A percentile compares a stretch with the other conserved stretches of the same genome.
Conservation (phyloP, 2,329 filamentous ascomycete genomes). For the Sporothrix mexicana region DNA sequence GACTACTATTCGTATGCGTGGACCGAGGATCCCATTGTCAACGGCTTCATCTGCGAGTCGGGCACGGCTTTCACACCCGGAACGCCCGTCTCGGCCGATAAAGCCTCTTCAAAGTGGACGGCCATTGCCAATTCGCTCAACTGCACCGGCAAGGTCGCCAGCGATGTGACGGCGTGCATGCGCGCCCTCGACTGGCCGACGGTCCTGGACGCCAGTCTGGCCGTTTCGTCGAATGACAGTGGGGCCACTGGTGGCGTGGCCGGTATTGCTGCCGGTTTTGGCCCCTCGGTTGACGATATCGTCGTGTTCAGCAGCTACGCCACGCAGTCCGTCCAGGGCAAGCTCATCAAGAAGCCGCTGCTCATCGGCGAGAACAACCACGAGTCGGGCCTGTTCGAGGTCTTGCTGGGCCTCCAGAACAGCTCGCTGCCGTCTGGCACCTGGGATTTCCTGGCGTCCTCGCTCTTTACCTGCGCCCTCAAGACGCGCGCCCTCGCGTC, state of each 20-base stretch:
- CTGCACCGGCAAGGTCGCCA: conserved; percentile 43
- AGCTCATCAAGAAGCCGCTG: conserved; percentile 51
- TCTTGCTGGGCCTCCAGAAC: conserved; percentile 50
- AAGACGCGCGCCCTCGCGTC: conserved; percentile 48
- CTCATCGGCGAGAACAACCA: conserved; percentile 53
- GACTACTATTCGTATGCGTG: conserved; percentile 59
- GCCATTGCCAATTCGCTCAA: conserved; percentile 48
- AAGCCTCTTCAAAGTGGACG: conserved; percentile 49
- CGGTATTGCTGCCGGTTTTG: conserved; percentile 48
- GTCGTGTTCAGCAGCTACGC: conserved; percentile 52
- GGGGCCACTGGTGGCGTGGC: conserved; percentile 46
- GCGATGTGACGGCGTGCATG: conserved; percentile 48
- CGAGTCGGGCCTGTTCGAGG: conserved; percentile 41
- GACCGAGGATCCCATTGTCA: conserved; percentile 55
- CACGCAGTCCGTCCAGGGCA: conserved; percentile 43
- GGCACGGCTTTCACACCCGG: conserved; percentile 49
- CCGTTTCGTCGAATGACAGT: conserved; percentile 45
- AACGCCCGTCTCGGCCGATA: conserved; percentile 50
- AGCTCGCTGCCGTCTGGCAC: conserved; percentile 50
- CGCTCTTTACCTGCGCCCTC: conserved; percentile 55
- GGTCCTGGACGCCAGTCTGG: conserved; percentile 47
- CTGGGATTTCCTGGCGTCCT: conserved; percentile 49
- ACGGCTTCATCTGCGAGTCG: conserved; percentile 54
- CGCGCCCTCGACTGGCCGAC: conserved; percentile 45
- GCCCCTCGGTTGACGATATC: conserved; percentile 50